phyloP scores from a whole-genome alignment of 148 eudicot genomes.

The Euryodendron excelsum region DNA sequence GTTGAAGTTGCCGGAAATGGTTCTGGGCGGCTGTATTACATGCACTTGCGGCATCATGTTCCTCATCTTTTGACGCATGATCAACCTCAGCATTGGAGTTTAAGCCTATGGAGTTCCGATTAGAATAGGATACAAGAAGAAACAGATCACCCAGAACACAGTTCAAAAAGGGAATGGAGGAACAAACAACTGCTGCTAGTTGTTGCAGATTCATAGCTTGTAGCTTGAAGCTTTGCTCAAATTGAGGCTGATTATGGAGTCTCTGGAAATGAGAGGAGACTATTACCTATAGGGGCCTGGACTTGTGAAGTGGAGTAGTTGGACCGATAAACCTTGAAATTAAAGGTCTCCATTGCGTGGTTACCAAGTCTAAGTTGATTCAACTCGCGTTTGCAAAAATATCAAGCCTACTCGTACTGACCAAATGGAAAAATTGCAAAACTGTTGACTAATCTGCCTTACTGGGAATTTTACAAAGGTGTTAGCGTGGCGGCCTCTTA shows the following conservation, averaged over 20 bases:
- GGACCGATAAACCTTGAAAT: neutral
- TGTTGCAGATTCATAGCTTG: conserved; percentile 13
- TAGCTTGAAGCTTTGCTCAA: conserved; percentile 4
- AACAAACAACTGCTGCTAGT: neutral
- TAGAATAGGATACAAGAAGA: neutral
- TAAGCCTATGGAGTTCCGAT: neutral
- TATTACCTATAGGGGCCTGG: too few species aligned
- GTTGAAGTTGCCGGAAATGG: conserved; percentile 16
- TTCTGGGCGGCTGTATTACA: conserved; percentile 3
- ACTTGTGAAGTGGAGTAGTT: too few species aligned
- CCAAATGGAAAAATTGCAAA: neutral
- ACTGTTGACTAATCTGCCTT: neutral
- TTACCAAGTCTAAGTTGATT: neutral
- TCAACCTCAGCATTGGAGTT: neutral
- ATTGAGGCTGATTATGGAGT: neutral
- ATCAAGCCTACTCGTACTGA: neutral
- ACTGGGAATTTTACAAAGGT: neutral
- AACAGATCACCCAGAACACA: neutral
- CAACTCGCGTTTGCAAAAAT: neutral
- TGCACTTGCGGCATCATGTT: neutral
- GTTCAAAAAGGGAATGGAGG: neutral
- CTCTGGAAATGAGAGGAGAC: neutral
- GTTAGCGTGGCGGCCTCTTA: neutral
- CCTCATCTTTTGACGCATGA: neutral
- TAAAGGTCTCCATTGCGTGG: neutral